Conservation (phyloP, 192 early-diverging fungal genomes). For the Funneliformis mosseae region DNA sequence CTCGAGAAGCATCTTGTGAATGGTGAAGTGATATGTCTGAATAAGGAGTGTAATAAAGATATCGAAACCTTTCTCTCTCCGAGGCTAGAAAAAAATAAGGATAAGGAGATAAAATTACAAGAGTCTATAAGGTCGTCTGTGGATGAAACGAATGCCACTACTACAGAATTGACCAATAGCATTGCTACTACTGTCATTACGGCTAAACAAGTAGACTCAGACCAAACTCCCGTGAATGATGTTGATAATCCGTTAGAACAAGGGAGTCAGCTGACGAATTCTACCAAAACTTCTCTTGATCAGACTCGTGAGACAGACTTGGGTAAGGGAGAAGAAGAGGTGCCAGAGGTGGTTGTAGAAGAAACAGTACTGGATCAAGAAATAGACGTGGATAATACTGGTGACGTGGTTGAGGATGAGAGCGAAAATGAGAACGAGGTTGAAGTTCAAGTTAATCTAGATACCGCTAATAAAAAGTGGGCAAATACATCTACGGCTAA, state of each 20-base stretch:
- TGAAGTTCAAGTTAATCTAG: no score
- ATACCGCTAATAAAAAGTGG: no score
- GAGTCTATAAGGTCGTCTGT: neutral
- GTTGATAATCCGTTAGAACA: neutral
- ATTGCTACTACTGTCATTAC: neutral
- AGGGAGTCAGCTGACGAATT: neutral
- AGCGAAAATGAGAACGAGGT: no score
- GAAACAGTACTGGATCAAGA: neutral
- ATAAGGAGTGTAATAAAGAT: neutral
- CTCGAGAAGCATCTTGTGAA: neutral
- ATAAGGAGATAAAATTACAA: neutral
- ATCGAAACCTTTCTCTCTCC: constrained; percentile 2
- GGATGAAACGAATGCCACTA: neutral
- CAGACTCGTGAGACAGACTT: neutral
- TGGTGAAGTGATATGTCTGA: neutral
- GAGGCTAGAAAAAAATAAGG: neutral
- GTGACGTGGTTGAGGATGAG: no score
- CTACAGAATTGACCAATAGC: neutral
- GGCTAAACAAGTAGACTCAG: neutral
- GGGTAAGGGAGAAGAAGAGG: neutral
- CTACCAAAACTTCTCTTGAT: neutral
- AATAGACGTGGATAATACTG: neutral
- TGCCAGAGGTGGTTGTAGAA: no score
- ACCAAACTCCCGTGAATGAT: neutral
- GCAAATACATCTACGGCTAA: no score